Evolutionary conservation across 2,329 filamentous ascomycete species (phyloP).

Genomic region (Penicillium sp.): DNA sequence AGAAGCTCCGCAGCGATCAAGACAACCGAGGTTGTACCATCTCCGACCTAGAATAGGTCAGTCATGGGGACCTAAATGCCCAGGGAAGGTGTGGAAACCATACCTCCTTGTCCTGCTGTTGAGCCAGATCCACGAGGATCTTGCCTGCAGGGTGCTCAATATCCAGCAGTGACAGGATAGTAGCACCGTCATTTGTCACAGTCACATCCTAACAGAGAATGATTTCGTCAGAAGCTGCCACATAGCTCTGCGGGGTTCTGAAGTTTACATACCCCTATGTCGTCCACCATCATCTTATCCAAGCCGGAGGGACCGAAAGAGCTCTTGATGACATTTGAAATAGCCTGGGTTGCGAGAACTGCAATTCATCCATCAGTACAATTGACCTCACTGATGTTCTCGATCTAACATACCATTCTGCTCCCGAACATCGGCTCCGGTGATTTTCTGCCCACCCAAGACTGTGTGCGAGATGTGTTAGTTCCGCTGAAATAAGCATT

Average conservation of each 20-base stretch:
- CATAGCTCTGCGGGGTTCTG: constrained; percentile 19
- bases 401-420: constrained; percentile 68
- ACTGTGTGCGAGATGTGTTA: constrained; percentile 50
- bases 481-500: constrained; percentile 15
- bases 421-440: constrained; percentile 90
- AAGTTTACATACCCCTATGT: constrained; percentile 70
- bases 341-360: constrained; percentile 93
- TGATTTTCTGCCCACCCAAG: constrained; percentile 95
- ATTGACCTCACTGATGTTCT: constrained; percentile 4
- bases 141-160: constrained; percentile 98
- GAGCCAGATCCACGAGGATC: constrained; percentile 93
- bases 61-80: constrained; percentile 7
- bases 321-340: constrained; percentile 97
- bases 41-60: constrained; percentile 60
- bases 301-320: constrained; percentile 95
- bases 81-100: constrained; percentile 2
- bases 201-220: constrained; percentile 73
- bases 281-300: constrained; percentile 99
- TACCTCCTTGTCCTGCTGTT: constrained; percentile 94
- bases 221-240: constrained; percentile 19
- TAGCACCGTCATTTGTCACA: constrained; percentile 97
- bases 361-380: constrained; percentile 13
- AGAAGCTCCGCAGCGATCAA: constrained; percentile 94
- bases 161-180: constrained; percentile 89
- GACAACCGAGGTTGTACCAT: constrained; percentile 96